Percentiles rank a stretch among this genome's conserved stretches.
Evolutionary conservation across 345 rosid genomes (phyloP).

Genomic region (Citrus glauca): DNA sequence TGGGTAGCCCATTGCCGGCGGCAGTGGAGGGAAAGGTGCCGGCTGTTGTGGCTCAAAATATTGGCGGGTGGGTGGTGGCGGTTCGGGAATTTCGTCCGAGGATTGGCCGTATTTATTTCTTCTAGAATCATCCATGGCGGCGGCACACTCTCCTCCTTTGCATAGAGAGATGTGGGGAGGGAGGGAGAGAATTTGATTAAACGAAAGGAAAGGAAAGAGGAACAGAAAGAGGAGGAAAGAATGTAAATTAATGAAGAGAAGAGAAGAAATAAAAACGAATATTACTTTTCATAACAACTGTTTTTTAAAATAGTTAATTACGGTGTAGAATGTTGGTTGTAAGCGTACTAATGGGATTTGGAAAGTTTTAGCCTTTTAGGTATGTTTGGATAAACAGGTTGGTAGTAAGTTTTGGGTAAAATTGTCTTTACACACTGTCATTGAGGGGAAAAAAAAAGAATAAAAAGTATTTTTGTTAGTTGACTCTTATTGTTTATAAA

Average conservation of each 20-base stretch:
- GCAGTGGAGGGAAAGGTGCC: background rate
- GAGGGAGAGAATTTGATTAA: background rate
- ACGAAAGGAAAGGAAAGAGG: background rate
- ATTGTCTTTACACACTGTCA: background rate
- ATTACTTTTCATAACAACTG: too few relatives aligned
- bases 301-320: background rate
- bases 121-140: constrained; percentile 13
- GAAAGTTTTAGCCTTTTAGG: background rate
- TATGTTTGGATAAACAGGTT: background rate
- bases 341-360: background rate
- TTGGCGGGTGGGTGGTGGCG: background rate
- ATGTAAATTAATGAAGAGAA: background rate
- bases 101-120: background rate
- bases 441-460: rapidly evolving
- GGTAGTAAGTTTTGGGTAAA: background rate
- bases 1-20: constrained; percentile 28
- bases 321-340: background rate
- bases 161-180: background rate
- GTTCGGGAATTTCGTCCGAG: background rate
- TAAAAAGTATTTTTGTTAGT: too few relatives aligned
- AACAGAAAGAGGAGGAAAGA: too few relatives aligned
- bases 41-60: background rate
- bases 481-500: too few relatives aligned
- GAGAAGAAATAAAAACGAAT: background rate
- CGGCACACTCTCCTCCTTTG: background rate